Base-by-base conservation (phyloP, 768 basidiomycete species). In the Pleurotus platypus region DNA sequence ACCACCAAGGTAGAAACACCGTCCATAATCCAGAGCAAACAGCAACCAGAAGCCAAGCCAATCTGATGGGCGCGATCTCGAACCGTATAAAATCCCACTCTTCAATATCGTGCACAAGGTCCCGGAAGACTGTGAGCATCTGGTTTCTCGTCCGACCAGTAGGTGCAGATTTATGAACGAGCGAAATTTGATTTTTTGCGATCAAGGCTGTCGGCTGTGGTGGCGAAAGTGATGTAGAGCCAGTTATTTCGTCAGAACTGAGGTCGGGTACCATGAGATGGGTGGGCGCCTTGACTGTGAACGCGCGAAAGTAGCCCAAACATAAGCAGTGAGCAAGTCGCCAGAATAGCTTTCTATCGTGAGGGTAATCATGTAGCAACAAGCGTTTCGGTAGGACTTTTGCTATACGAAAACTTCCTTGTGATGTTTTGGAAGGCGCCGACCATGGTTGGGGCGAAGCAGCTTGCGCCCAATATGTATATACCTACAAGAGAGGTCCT, bases 401-500 rank as follows among this genome's bases (percentile, higher is more conserved):
- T 40, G 88, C 69, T 12, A 78, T 71, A 20, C 72, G 69, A 0
- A 67, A 60, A 9, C 66, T 62, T 42, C 61, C 55, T 53, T 65
- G 6, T 27, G 57, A 37, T 13, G 48, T 60, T 51, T 57, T 16
- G 39, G 57, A 16, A 20, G 60, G 38, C 26, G 60, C 15, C 12
- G 48, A 12, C 26, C 56, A 2, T 43, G 27, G 30, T 18, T 30
- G 46, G 37, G 49, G n/a, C 27, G 30, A 40, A 22, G 16, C 60
- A 63, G 53, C 42, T 24, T 22, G 37, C 48, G 15, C 6, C 6
- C 9, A 26, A 56, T 27, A 13, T 35, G 48, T 60, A 39, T 46
- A 60, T 59, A 81, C 90, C 67, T 71, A 95, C 94, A 94, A 80
- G n/a, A 99, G 78, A 5, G 92, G 92, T 0, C 92, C 94, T 66